Evolutionary conservation across 2,329 filamentous ascomycete species (phyloP), one percentile per base, ranked within the genome.

Genomic region (Arthrocladium fulminans): DNA sequence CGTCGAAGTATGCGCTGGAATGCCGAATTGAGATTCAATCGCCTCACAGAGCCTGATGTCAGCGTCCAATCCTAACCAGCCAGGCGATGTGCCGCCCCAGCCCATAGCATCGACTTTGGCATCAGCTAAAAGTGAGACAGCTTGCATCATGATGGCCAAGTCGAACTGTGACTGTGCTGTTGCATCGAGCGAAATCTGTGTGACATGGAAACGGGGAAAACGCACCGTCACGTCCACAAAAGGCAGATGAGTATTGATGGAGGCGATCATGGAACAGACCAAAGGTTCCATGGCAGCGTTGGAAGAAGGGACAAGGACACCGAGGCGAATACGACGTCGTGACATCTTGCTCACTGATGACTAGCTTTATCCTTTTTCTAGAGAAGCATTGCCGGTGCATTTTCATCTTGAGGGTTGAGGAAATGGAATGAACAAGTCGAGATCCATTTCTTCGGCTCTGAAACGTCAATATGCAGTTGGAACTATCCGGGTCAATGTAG

Each of bases 261-360:
- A 54, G 13, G 59, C 52, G 40, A 71, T 48, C 40, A 72, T 64
- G 27, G 61, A 59, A 20, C 60, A 59, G 5, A 68, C 69, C 12
- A 72, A 60, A 8, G 68, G 67, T 54, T 72, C 70, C 15, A 72
- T 61, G 2, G 63, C 62, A 9, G 68, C 72, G 55, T 72, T 71
- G 45, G 69, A 70, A 32, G 64, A 68, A 13, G 69, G 69, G 22
- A 69, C 64, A 23, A 72, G 64, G 40, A 73, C 63, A 42, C 67
- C 70, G 24, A 72, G 37, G 10, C 45, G 47, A 20, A 44, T 29
- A 15, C 25, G 41, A 19, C 13, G 41, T 13, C 25, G 3, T 32
- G 41, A 3, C 25, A 32, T 30, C 12, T n/a, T 24, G 6, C 19
- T 4, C 23, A 23, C 5, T 22, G 37, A 19, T 9, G 17, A n/a